Conservation (phyloP, 164 flowering plant species). For the Euptelea pleiosperma region DNA sequence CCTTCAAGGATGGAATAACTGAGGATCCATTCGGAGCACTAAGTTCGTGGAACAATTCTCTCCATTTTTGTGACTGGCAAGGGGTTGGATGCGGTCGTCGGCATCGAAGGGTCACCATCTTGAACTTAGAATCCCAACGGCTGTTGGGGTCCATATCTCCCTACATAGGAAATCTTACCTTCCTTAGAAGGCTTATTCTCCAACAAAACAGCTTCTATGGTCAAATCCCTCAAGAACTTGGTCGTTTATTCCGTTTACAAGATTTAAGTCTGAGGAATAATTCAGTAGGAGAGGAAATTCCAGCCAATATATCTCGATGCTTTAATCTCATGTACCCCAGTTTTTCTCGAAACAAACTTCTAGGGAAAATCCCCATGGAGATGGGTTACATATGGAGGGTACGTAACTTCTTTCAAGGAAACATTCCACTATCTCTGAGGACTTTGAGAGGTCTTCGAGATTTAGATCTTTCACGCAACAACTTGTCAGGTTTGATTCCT, state of each 20-base stretch:
- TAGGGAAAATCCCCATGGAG: background rate
- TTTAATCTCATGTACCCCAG: background rate
- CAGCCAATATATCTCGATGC: constrained; percentile 5
- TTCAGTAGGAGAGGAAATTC: constrained; percentile 1
- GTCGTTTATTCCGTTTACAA: constrained; percentile 1
- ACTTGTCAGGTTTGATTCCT: background rate
- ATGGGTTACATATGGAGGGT: too few relatives aligned
- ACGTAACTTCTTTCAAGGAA: too few relatives aligned
- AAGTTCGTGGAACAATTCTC: constrained; percentile 5
- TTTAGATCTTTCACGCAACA: constrained; percentile 4
- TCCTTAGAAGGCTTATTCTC: constrained; percentile 7
- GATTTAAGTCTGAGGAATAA: background rate
- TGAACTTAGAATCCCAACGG: background rate
- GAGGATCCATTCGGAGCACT: too few relatives aligned
- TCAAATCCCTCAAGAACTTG: constrained; percentile 13
- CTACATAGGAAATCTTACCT: constrained; percentile 14
- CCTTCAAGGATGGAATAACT: too few relatives aligned
- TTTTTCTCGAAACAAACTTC: background rate
- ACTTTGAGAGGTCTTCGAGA: background rate
- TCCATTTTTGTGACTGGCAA: background rate
- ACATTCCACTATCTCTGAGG: background rate
- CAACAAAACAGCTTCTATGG: constrained; percentile 8
- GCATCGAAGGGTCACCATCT: constrained; percentile 4
- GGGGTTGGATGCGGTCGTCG: background rate
- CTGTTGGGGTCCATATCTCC: constrained; percentile 1